A percentile compares a stretch with the other conserved stretches of the same genome.
Conservation (phyloP, 768 basidiomycete genomes). For the Albatrellus ellisii region DNA sequence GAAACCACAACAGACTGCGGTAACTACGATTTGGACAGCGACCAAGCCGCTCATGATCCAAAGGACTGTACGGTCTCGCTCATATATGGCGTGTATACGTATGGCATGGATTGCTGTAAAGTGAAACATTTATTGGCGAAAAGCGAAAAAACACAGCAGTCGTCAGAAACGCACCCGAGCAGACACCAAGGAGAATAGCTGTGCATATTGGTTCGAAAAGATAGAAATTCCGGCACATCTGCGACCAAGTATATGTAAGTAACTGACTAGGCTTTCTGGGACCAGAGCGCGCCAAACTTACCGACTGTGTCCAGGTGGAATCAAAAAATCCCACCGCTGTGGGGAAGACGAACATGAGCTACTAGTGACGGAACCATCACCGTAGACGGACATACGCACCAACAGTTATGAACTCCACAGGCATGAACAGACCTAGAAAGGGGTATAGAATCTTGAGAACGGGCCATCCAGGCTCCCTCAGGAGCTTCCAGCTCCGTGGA, state of each 20-base stretch:
- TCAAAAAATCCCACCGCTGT: slow-evolving; percentile 78
- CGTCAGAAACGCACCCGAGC: slow-evolving; percentile 33
- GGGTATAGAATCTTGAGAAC: slow-evolving; percentile 64
- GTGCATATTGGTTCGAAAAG: slow-evolving; percentile 83
- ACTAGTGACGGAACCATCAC: slow-evolving; percentile 1
- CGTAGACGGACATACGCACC: slow-evolving; percentile 28
- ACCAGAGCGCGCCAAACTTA: slow-evolving; percentile 24
- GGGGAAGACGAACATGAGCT: slow-evolving; percentile 5
- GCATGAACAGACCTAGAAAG: slow-evolving; percentile 67
- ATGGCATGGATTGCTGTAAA: slow-evolving; percentile 53
- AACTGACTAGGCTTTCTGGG: background rate
- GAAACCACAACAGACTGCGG: slow-evolving; percentile 67
- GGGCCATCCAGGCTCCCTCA: slow-evolving; percentile 55
- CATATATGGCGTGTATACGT: slow-evolving; percentile 69
- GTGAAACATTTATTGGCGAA: background rate
- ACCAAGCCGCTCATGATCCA: slow-evolving; percentile 43
- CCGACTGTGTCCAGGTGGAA: slow-evolving; percentile 46
- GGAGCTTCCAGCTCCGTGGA: slow-evolving; percentile 63
- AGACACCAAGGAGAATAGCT: slow-evolving; percentile 63
- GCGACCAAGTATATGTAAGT: background rate
- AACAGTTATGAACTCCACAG: slow-evolving; percentile 63
- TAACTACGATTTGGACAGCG: slow-evolving; percentile 56
- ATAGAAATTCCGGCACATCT: slow-evolving; percentile 60
- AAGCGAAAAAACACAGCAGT: background rate
- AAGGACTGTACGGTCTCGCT: slow-evolving; percentile 44